Conservation (phyloP, 176 grass and related monocot species). For the sorghum (Sorghum bicolor) region DNA sequence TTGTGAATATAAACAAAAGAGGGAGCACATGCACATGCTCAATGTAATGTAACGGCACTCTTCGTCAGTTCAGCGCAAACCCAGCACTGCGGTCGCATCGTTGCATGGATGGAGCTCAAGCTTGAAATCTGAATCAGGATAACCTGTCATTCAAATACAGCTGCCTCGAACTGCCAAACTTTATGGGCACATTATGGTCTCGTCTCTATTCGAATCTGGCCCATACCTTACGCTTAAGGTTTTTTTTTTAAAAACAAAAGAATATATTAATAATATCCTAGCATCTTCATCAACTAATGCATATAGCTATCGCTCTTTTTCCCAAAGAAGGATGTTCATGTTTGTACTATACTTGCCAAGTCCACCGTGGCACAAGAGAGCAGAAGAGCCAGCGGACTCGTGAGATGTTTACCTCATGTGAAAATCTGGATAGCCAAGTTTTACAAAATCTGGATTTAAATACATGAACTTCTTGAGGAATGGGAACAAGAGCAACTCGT, state of each 20-base stretch:
- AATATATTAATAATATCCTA: too few relatives aligned
- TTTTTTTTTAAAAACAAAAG: too few relatives aligned
- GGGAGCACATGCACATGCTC: slow-evolving; percentile 13
- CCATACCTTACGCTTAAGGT: background rate
- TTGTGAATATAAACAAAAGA: background rate
- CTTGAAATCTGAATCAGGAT: background rate
- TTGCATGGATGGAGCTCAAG: background rate
- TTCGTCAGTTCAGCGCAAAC: background rate
- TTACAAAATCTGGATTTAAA: background rate
- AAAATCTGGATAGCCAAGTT: too few relatives aligned
- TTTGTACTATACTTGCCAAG: background rate
- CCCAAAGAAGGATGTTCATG: background rate
- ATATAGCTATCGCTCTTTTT: too few relatives aligned
- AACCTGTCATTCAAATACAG: background rate
- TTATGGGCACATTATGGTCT: background rate
- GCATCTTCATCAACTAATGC: too few relatives aligned
- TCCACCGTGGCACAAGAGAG: background rate
- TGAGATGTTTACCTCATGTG: background rate
- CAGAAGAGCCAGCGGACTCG: too few relatives aligned
- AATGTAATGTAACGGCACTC: background rate
- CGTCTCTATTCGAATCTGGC: background rate
- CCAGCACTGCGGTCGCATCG: background rate
- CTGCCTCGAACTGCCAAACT: background rate
- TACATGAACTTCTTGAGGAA: background rate
- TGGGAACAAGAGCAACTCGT: background rate